phyloP scores from a whole-genome alignment of 1,139 yeast genomes.

The Pichia sp. region DNA sequence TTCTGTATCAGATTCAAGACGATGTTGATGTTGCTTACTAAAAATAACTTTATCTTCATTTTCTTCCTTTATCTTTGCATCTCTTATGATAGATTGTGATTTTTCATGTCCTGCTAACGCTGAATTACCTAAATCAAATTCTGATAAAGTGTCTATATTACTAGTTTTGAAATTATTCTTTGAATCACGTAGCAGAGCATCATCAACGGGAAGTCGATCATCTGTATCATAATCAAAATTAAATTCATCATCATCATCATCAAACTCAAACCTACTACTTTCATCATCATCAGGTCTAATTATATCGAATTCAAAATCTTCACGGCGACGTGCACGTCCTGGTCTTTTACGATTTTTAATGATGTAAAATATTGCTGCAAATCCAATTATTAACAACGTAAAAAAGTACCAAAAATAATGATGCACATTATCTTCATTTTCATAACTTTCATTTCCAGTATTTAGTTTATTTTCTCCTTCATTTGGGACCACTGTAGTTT shows the following conservation, averaged over 20 bases:
- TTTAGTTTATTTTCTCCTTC: not conserved
- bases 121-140: slow-evolving; percentile 12
- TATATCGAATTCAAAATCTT: slow-evolving; percentile 73
- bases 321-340: slow-evolving; percentile 54
- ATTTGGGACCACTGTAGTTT: not conserved
- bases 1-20: not conserved
- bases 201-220: not conserved
- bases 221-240: slow-evolving; percentile 6
- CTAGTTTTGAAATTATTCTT: not conserved
- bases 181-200: slow-evolving; percentile 8
- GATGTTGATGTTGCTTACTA: not conserved
- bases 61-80: slow-evolving; percentile 1
- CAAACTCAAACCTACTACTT: slow-evolving; percentile 20
- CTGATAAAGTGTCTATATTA: not conserved
- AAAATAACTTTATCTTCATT: not conserved
- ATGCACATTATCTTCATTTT: slow-evolving; percentile 28
- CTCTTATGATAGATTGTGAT: slow-evolving; percentile 5
- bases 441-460: slow-evolving; percentile 4
- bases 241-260: slow-evolving; percentile 4
- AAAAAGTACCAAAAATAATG: slow-evolving; percentile 42
- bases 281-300: slow-evolving; percentile 60
- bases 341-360: slow-evolving; percentile 41
- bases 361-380: slow-evolving; percentile 45
- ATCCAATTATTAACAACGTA: slow-evolving; percentile 54
- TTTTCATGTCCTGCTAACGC: slow-evolving; percentile 7